Conservation (phyloP, 1,284 basidiomycete genomes). For the Vanrija humicola region DNA sequence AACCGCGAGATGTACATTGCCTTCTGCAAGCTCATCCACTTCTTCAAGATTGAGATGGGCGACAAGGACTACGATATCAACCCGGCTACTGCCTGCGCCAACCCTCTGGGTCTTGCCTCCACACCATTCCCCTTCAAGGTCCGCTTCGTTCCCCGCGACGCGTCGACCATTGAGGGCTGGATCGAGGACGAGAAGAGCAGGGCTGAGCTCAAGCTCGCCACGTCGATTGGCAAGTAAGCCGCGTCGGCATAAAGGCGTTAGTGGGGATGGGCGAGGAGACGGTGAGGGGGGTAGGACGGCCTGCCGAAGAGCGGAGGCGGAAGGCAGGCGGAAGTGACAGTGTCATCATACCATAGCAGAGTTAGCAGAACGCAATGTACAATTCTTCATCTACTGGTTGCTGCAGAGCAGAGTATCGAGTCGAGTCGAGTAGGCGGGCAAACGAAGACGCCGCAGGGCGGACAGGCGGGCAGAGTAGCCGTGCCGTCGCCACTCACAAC, state of each 20-base stretch:
- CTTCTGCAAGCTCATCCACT: slow-evolving; percentile 17
- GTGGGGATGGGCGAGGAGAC: not conserved
- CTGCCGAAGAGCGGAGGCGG: too few species aligned
- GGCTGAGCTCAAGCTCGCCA: slow-evolving; percentile 14
- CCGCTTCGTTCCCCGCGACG: slow-evolving; percentile 15
- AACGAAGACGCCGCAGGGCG: too few species aligned
- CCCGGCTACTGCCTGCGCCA: slow-evolving; percentile 12
- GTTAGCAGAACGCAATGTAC: too few species aligned
- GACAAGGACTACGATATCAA: slow-evolving; percentile 14
- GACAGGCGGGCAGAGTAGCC: too few species aligned
- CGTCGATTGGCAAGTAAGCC: not conserved
- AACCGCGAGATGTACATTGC: slow-evolving; percentile 21
- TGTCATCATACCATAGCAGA: too few species aligned
- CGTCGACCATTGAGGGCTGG: slow-evolving; percentile 16
- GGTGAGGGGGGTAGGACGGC: not conserved
- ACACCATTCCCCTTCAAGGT: slow-evolving; percentile 14
- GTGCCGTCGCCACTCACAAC: too few species aligned
- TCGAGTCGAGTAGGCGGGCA: too few species aligned
- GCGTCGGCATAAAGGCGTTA: not conserved
- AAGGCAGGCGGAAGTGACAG: too few species aligned
- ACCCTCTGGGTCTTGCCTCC: slow-evolving; percentile 6
- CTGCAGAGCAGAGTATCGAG: too few species aligned
- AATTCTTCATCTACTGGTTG: too few species aligned
- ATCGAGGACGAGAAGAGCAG: slow-evolving; percentile 17
- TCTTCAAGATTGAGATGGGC: slow-evolving; percentile 18